Evolutionary conservation across 139 green algal genomes (phyloP), one percentile per base, ranked within the genome.

Genomic region (Chlorella sp.): DNA sequence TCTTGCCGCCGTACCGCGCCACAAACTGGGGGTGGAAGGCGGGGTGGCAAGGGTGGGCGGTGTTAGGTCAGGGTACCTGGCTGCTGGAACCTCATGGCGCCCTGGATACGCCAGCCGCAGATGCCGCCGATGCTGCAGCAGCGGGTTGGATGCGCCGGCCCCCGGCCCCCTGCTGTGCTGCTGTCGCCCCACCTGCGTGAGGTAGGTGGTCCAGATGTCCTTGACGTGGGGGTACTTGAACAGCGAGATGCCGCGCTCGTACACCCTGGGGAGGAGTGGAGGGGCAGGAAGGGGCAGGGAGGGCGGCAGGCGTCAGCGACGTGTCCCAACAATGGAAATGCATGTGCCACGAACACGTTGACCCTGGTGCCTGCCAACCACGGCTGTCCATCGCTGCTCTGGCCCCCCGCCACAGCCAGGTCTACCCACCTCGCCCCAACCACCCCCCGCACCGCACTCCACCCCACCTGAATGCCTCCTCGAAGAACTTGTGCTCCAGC

Each of bases 151-250:
- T n/a, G n/a, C n/a, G n/a, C n/a, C n/a, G n/a, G n/a, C n/a, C n/a
- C n/a, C n/a, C n/a, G n/a, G n/a, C n/a, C n/a, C n/a, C n/a, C 11
- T 7, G 14, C 24, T 13, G 26, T 5, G 58, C 4, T 13, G 9
- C 5, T 32, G 58, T 8, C 22, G 58, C 46, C 46, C 8, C 46
- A 99, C 99, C 76, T 96, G 91, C 36, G 87, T 90, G 32, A 99
- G 93, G 91, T 99, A 99, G 1, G 96, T 88, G 36, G 82, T 76
- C 97, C 97, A 99, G 85, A 99, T 99, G 87, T 98, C 94, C 58
- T 91, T 91, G 28, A 97, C 95, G 84, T 99, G 95, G 2, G 97
- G 97, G 84, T 97, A 99, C 80, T 97, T 98, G 94, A 99, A 99
- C 58, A 98, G 86, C 0, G 91, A 80, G 32, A 98, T 91, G 34